These are phyloP conservation scores for Mycothermus thermophilus DNA, from an alignment of 495 filamentous ascomycete genomes.

Conservation along the genomic window DNA sequence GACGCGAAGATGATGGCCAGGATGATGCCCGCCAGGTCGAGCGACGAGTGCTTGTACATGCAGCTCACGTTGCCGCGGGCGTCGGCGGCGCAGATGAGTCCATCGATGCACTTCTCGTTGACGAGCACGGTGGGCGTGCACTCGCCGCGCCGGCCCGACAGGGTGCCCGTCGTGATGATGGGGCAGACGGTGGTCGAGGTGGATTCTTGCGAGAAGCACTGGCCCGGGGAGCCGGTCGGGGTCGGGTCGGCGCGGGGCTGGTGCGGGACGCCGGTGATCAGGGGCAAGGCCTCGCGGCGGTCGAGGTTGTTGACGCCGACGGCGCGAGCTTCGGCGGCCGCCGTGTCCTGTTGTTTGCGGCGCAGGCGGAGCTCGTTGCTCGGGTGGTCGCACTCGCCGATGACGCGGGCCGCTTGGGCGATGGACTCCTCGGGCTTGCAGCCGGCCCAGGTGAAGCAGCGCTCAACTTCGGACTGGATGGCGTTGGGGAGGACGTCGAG, in stretches of 20 bases:
- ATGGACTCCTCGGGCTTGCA: constrained; percentile 25
- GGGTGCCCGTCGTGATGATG: constrained; percentile 20
- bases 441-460: constrained; percentile 26
- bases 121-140: constrained; percentile 25
- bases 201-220: constrained; percentile 26
- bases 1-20: constrained; percentile 29
- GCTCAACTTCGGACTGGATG: constrained; percentile 18
- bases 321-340: constrained; percentile 6
- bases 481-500: constrained; percentile 1
- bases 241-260: constrained; percentile 2
- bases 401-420: constrained; percentile 21
- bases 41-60: constrained; percentile 26
- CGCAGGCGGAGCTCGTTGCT: constrained; percentile 18
- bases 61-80: constrained; percentile 23
- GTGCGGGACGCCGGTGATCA: constrained; percentile 6
- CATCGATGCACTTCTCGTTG: constrained; percentile 27
- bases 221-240: constrained; percentile 10
- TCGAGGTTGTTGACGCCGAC: constrained; percentile 9
- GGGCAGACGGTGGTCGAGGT: constrained; percentile 22
- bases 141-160: constrained; percentile 15
- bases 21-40: constrained; percentile 25
- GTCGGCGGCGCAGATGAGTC: constrained; percentile 30
- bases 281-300: constrained; percentile 1
- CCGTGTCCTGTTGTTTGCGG: constrained; percentile 2
- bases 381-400: constrained; percentile 18